These are phyloP conservation scores for Jackrogersella minutella DNA, from an alignment of 495 filamentous ascomycete species.

Conservation along the genomic window DNA sequence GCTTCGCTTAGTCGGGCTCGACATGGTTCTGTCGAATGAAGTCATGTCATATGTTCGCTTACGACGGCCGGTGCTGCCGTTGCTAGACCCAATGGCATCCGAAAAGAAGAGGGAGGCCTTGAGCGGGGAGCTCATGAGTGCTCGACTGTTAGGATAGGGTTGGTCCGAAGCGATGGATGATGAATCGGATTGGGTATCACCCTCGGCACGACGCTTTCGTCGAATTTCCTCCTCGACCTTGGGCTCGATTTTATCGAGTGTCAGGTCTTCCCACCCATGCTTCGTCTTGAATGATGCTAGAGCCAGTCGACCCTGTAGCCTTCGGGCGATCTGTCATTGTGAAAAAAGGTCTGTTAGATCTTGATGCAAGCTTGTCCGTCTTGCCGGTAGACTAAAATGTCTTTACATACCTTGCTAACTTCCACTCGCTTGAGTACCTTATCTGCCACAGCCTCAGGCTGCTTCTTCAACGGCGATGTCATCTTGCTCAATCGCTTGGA, in stretches of 20 bases:
- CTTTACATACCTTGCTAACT: conserved; percentile 78
- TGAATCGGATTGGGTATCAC: conserved; percentile 77
- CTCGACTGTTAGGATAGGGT: conserved; percentile 57
- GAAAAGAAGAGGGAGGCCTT: conserved; percentile 76
- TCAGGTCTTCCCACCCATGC: conserved; percentile 83
- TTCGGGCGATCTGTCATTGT: conserved; percentile 78
- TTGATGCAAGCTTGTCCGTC: conserved; percentile 1
- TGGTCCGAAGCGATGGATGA: conserved; percentile 75
- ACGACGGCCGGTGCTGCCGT: conserved; percentile 59
- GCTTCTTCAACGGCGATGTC: conserved; percentile 65
- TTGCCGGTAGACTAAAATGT: background rate
- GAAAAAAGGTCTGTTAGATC: conserved; percentile 24
- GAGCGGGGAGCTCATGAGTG: conserved; percentile 69
- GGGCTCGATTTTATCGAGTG: conserved; percentile 76
- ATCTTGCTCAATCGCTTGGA: conserved; percentile 52
- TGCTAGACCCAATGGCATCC: conserved; percentile 68
- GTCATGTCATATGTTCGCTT: conserved; percentile 64
- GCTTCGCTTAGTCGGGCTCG: conserved; percentile 69
- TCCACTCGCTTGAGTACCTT: conserved; percentile 76
- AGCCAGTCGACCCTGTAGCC: conserved; percentile 89
- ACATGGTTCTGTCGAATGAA: conserved; percentile 57
- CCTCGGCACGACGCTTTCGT: conserved; percentile 67
- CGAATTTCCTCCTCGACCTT: conserved; percentile 76
- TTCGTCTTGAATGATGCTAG: conserved; percentile 96
- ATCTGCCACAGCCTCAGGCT: conserved; percentile 72